phyloP scores from a whole-genome alignment of 2,329 filamentous ascomycete genomes.

The Botrytis byssoidea region DNA sequence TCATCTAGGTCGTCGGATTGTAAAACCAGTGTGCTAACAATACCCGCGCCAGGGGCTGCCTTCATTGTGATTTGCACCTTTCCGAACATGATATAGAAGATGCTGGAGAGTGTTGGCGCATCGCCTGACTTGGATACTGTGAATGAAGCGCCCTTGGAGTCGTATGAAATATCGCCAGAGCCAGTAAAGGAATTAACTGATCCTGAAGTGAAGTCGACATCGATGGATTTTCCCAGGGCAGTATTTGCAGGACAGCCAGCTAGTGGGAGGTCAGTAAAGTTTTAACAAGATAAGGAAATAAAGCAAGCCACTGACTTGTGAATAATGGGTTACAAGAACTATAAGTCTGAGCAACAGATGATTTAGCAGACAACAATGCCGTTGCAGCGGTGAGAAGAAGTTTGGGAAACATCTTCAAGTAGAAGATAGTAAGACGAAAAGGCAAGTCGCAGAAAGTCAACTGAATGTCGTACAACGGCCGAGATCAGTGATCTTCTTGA shows the following conservation, averaged over 20 bases:
- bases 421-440: not conserved
- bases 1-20: conserved; percentile 92
- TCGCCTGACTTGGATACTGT: conserved; percentile 77
- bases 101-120: conserved; percentile 78
- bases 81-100: conserved; percentile 99
- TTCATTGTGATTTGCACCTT: conserved; percentile 83
- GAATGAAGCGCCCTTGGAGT: conserved; percentile 74
- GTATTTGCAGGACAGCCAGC: conserved; percentile 71
- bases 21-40: conserved; percentile 88
- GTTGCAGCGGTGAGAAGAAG: conserved; percentile 27
- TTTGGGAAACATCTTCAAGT: conserved; percentile 32
- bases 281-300: not conserved
- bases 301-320: conserved; percentile 36
- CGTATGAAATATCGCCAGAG: conserved; percentile 70
- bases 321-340: conserved; percentile 54
- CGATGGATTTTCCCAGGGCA: conserved; percentile 78
- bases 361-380: conserved; percentile 27
- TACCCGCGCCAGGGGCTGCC: conserved; percentile 82
- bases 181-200: conserved; percentile 75
- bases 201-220: conserved; percentile 79
- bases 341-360: conserved; percentile 51
- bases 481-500: conserved; percentile 4
- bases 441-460: conserved; percentile 17
- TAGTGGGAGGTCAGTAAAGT: conserved; percentile 31
- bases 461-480: conserved; percentile 9